Percentiles rank a stretch among this genome's conserved stretches.
Conservation (phyloP, 768 basidiomycete genomes). For the Trametes villosa region DNA sequence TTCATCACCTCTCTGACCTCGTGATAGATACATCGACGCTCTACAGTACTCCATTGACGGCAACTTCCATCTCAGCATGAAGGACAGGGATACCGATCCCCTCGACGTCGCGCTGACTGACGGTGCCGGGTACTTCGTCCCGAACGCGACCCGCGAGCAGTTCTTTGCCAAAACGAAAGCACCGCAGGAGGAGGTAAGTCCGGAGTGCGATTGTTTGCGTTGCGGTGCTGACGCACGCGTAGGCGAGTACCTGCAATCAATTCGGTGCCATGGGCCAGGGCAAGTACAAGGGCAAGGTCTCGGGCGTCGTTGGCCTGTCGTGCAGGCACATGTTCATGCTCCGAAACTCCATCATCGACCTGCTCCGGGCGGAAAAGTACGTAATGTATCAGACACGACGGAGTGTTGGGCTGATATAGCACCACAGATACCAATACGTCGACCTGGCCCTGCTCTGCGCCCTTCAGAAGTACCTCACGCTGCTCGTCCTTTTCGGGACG, state of each 20-base stretch:
- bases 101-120: conserved; percentile 16
- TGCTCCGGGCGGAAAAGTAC: conserved; percentile 27
- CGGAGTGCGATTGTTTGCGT: neutral
- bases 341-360: conserved; percentile 20
- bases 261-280: conserved; percentile 23
- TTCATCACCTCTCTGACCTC: neutral
- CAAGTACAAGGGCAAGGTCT: conserved; percentile 14
- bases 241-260: conserved; percentile 21
- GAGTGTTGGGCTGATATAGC: too few species aligned
- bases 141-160: conserved; percentile 6
- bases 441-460: conserved; percentile 17
- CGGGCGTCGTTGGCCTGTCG: conserved; percentile 18
- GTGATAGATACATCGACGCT: conserved; percentile 16
- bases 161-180: neutral
- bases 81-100: conserved; percentile 10
- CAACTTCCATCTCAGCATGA: too few species aligned
- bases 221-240: neutral
- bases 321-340: conserved; percentile 25
- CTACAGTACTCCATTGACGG: conserved; percentile 11
- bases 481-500: conserved; percentile 2
- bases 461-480: conserved; percentile 13
- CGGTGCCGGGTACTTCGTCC: conserved; percentile 20
- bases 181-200: neutral
- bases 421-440: conserved; percentile 12
- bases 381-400: neutral